phyloP scores from a whole-genome alignment of 768 basidiomycete species.

The Pisolithus albus region DNA sequence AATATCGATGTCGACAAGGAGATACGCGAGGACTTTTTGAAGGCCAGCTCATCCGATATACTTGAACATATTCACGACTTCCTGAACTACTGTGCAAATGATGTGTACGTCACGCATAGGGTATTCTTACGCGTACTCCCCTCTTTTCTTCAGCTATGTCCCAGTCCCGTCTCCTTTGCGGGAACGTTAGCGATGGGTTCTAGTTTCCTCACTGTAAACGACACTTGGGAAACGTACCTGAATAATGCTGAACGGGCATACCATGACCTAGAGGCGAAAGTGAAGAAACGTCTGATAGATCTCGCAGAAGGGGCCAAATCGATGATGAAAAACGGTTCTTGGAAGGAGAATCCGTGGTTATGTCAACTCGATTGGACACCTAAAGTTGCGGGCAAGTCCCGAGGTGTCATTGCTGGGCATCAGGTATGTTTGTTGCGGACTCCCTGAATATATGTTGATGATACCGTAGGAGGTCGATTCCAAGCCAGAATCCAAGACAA shows the following conservation, averaged over 20 bases:
- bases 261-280: constrained; percentile 56
- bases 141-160: constrained; percentile 74
- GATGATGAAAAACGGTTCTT: constrained; percentile 45
- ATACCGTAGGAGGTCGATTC: constrained; percentile 3
- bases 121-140: constrained; percentile 77
- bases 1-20: constrained; percentile 73
- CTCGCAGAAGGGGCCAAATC: constrained; percentile 55
- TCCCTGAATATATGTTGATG: neutral
- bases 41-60: constrained; percentile 56
- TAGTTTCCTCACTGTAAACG: constrained; percentile 84
- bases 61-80: constrained; percentile 62
- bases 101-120: constrained; percentile 78
- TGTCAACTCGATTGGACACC: constrained; percentile 94
- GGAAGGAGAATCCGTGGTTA: constrained; percentile 77
- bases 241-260: constrained; percentile 72
- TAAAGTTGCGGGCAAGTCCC: constrained; percentile 65
- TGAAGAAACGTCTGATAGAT: constrained; percentile 54
- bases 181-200: constrained; percentile 90
- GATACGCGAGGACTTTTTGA: constrained; percentile 72
- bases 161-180: constrained; percentile 88
- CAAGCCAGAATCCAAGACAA: neutral
- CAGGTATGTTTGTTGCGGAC: constrained; percentile 13
- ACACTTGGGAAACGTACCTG: constrained; percentile 83
- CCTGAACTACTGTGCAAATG: constrained; percentile 77
- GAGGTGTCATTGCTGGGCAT: constrained; percentile 43